A percentile compares a stretch with the other conserved stretches of the same genome.
These are phyloP conservation scores for Globisporangium carolinianum DNA, from an alignment of 352 stramenopile genomes.

Conservation along the genomic window DNA sequence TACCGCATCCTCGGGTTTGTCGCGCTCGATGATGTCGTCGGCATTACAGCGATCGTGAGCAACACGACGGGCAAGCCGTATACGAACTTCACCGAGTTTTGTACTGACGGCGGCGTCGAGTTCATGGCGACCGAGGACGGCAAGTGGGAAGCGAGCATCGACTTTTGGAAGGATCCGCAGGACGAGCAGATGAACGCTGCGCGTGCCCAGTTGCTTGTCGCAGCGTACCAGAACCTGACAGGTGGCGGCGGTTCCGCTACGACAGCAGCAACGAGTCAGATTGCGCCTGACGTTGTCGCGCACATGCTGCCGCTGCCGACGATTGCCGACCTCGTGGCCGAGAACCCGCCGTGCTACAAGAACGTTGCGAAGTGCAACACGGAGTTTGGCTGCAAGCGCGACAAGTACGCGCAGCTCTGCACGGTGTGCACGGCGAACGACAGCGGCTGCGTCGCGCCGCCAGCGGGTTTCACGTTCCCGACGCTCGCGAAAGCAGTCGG, in stretches of 20 bases:
- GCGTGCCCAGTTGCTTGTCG: conserved; percentile 40
- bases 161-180: conserved; percentile 66
- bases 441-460: conserved; percentile 29
- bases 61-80: conserved; percentile 43
- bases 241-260: conserved; percentile 11
- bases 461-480: conserved; percentile 43
- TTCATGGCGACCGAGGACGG: conserved; percentile 35
- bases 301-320: conserved; percentile 53
- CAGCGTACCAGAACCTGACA: conserved; percentile 48
- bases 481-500: conserved; percentile 41
- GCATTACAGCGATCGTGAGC: conserved; percentile 59
- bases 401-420: conserved; percentile 58
- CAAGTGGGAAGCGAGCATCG: conserved; percentile 46
- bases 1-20: conserved; percentile 65
- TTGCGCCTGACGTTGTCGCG: conserved; percentile 23
- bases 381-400: conserved; percentile 43
- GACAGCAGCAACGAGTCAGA: conserved; percentile 20
- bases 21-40: conserved; percentile 67
- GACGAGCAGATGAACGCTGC: conserved; percentile 44
- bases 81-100: conserved; percentile 60
- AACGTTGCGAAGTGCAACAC: conserved; percentile 59
- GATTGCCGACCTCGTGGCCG: conserved; percentile 27
- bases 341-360: conserved; percentile 63
- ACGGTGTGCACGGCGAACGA: conserved; percentile 44
- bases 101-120: conserved; percentile 47